Base-by-base conservation (phyloP, 1,284 basidiomycete species). In the Sporisorium exsertum region DNA sequence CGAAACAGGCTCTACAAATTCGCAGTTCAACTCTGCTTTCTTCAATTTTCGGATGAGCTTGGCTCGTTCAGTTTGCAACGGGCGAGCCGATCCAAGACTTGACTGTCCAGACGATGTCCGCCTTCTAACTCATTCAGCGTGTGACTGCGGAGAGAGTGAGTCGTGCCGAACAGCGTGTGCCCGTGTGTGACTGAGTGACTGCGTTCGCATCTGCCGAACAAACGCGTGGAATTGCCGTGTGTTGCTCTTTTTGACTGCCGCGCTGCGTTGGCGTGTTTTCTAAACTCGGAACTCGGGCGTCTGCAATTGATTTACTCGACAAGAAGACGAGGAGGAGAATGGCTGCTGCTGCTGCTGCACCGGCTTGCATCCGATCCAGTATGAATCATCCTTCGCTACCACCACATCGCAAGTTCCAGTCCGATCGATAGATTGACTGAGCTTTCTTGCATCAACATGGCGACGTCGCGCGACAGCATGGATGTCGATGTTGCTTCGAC, bases 381-480 rank as follows among this genome's bases (percentile, higher is more conserved):
- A 8, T 29, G 47, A 32, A n/a, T 32, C 26, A 49, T 29, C 26
- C 22, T 35, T 35, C 33, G 26, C 52, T 18, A 13, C 32, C 46
- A 22, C 46, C 42, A n/a, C 33, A 43, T 33, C 37, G 24, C 47
- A 20, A 3, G 7, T 15, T 35, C 7, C 33, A 35, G 3, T 12
- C 13, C 24, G 47, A 49, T 32, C 33, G 20, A 35, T 43, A 22
- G 22, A 16, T 55, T 53, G 45, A 60, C 61, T 57, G 37, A 56
- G 35, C 52, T 46, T 5, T n/a, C n/a, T 18, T 40, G 6, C 9
- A 7, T 1, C 16, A 20, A 24, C 1, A 59, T 60, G 57, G 32
- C 49, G 37, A 43, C 53, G 12, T 40, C 33, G n/a, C 24, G 59
- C 24, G 64, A 58, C 37, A 62, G 45, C 9, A 66, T 70, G 72